phyloP scores from a whole-genome alignment of 306 rosid genomes.

The Prunus padus region DNA sequence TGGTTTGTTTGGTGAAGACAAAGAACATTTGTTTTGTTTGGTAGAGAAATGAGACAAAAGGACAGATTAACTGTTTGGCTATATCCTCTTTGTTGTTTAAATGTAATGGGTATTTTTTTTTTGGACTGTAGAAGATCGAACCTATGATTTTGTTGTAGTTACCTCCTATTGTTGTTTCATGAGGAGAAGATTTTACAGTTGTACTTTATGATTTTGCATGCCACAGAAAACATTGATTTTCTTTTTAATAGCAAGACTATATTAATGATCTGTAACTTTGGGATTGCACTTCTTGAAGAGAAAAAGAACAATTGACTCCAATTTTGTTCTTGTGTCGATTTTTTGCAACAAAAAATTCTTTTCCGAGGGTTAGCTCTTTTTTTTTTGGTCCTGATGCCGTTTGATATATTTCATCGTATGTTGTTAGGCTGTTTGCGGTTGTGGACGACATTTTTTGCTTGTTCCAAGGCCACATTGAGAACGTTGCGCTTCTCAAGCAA shows the following conservation, averaged over 20 bases:
- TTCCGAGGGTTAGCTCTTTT: neutral
- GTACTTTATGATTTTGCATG: no score
- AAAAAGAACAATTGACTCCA: neutral
- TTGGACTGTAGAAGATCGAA: neutral
- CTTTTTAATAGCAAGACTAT: no score
- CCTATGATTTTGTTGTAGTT: neutral
- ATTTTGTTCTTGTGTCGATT: neutral
- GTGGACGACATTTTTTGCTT: conserved; percentile 99
- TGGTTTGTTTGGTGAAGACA: conserved; percentile 7
- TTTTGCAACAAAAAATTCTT: neutral
- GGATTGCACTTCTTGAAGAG: neutral
- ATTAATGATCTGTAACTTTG: neutral
- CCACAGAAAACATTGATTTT: no score
- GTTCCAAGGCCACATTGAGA: conserved; percentile 91
- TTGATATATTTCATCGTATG: neutral
- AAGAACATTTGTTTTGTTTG: conserved; percentile 8
- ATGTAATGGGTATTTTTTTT: neutral
- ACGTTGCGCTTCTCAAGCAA: conserved; percentile 83
- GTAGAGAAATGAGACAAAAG: conserved; percentile 21
- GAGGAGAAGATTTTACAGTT: neutral
- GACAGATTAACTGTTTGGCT: neutral
- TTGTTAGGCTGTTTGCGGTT: conserved; percentile 78
- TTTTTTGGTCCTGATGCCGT: neutral
- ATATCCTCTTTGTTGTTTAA: neutral
- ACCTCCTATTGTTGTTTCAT: neutral